Percentiles rank a stretch among this genome's conserved stretches.
phyloP scores from a whole-genome alignment of 108 stramenopile genomes.

The Mayamaea pseudoterrestris region DNA sequence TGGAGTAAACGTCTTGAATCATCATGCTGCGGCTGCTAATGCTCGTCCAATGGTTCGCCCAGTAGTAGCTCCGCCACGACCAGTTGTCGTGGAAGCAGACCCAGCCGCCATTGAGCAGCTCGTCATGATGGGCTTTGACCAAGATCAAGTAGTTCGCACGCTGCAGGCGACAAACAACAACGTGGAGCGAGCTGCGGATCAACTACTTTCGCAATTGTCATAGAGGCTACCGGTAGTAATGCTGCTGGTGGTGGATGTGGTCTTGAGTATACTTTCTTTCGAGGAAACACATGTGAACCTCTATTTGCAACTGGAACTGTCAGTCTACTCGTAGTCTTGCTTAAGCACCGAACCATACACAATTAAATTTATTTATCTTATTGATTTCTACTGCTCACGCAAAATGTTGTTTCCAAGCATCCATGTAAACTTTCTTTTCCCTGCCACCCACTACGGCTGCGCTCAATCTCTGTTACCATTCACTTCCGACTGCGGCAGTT shows the following conservation, averaged over 20 bases:
- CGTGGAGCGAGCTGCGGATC: conserved; percentile 81
- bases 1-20: too few relatives aligned
- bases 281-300: too few relatives aligned
- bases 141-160: conserved; percentile 56
- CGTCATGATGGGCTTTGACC: conserved; percentile 72
- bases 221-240: neutral
- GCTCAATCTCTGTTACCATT: too few relatives aligned
- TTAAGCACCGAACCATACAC: too few relatives aligned
- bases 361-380: too few relatives aligned
- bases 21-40: neutral
- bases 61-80: conserved; percentile 21
- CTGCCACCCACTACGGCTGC: too few relatives aligned
- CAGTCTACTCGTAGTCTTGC: too few relatives aligned
- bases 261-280: neutral
- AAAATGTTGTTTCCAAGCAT: too few relatives aligned
- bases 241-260: neutral
- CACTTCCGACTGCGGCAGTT: too few relatives aligned
- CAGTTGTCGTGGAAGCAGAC: conserved; percentile 46
- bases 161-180: conserved; percentile 60
- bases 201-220: conserved; percentile 19
- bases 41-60: conserved; percentile 3
- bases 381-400: too few relatives aligned
- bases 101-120: conserved; percentile 50
- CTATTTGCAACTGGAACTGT: too few relatives aligned
- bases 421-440: too few relatives aligned